These are phyloP conservation scores for Curvularia spicifera DNA, from an alignment of 2,329 filamentous ascomycete species.

Conservation along the genomic window DNA sequence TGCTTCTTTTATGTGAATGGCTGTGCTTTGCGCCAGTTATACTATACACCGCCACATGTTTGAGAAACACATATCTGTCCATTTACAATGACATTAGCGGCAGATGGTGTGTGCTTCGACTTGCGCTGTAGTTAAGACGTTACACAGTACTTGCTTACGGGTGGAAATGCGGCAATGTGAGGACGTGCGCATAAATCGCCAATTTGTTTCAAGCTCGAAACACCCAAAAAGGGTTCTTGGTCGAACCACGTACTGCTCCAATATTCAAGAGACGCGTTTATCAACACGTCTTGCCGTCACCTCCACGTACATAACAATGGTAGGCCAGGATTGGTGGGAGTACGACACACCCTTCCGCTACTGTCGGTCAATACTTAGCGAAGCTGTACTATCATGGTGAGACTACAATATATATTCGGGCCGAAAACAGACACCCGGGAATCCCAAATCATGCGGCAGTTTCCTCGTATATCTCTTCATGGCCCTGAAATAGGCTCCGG, in stretches of 20 bases:
- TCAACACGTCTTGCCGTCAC: not conserved
- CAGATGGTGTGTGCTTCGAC: not conserved
- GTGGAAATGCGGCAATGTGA: not conserved
- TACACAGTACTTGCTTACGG: not conserved
- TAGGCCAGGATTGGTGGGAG: not conserved
- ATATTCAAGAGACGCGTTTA: not conserved
- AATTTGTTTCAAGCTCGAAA: slow-evolving; percentile 1
- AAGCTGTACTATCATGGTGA: not conserved
- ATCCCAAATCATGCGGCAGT: not conserved
- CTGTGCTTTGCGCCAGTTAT: not conserved
- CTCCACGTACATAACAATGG: not conserved
- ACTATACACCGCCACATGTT: not conserved
- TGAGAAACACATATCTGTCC: not conserved
- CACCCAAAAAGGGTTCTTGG: not conserved
- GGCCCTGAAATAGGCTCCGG: not conserved
- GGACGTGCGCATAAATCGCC: not conserved
- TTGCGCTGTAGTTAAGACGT: not conserved
- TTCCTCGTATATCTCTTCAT: too few relatives aligned
- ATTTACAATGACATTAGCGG: not conserved
- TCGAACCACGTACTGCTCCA: not conserved
- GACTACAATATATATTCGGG: slow-evolving; percentile 1
- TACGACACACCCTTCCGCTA: not conserved
- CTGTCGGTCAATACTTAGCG: not conserved
- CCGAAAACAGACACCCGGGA: not conserved
- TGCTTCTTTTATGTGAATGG: not conserved